Percentiles rank a stretch among this genome's conserved stretches.
These are phyloP conservation scores for Phytophthora sojae DNA, from an alignment of 352 stramenopile species.

Conservation along the genomic window DNA sequence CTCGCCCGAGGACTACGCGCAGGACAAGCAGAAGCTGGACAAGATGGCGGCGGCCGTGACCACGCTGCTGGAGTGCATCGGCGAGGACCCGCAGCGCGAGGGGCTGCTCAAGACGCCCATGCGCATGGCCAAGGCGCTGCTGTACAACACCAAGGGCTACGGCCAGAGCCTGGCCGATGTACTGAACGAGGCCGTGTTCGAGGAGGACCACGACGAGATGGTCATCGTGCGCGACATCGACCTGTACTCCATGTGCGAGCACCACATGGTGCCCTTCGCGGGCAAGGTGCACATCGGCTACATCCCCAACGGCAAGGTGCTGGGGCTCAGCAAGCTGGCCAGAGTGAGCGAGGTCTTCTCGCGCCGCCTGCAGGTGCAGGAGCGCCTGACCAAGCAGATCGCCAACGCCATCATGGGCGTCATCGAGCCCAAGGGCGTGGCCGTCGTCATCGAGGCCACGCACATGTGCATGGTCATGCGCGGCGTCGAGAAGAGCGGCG, in stretches of 20 bases:
- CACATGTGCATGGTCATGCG: slow-evolving; percentile 99
- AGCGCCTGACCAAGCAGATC: slow-evolving; percentile 99
- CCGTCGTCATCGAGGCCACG: slow-evolving; percentile 98
- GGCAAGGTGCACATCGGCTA: slow-evolving; percentile 96
- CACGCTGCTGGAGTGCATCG: slow-evolving; percentile 94
- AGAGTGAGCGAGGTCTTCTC: slow-evolving; percentile 98
- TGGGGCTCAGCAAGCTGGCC: slow-evolving; percentile 99
- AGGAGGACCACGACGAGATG: slow-evolving; percentile 99
- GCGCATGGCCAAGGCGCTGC: slow-evolving; percentile 96
- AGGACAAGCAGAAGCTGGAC: slow-evolving; percentile 83
- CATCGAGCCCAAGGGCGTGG: slow-evolving; percentile 97
- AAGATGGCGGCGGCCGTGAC: slow-evolving; percentile 95
- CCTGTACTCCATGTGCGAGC: slow-evolving; percentile 99
- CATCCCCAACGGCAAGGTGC: slow-evolving; percentile 96
- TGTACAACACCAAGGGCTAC: slow-evolving; percentile 98
- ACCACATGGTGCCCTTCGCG: slow-evolving; percentile 99
- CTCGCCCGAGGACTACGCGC: slow-evolving; percentile 63
- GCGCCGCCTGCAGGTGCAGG: slow-evolving; percentile 98
- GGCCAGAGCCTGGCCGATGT: slow-evolving; percentile 89
- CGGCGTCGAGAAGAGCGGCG: slow-evolving; percentile 97
- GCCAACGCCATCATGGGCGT: slow-evolving; percentile 97
- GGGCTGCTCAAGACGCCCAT: slow-evolving; percentile 97
- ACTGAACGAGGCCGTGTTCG: slow-evolving; percentile 98
- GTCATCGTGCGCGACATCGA: slow-evolving; percentile 99
- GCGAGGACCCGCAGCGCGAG: slow-evolving; percentile 95